Evolutionary conservation across 2,329 filamentous ascomycete species (phyloP).

Genomic region (Trichoderma sp.): DNA sequence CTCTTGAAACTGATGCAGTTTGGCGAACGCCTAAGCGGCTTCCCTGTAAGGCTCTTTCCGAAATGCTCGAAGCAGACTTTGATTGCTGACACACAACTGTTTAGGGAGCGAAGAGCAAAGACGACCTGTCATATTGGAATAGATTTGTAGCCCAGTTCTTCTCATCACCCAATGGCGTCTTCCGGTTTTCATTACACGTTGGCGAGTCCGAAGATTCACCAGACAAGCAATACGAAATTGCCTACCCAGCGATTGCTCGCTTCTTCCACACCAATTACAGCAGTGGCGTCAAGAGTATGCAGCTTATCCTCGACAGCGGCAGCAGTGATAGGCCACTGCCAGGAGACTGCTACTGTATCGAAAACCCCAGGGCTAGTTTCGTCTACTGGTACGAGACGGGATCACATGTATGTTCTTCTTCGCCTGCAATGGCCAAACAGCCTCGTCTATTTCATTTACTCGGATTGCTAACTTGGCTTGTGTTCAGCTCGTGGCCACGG

Average conservation of each 20-base stretch:
- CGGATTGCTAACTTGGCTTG: slow-evolving; percentile 31
- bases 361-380: slow-evolving; percentile 74
- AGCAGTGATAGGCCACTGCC: slow-evolving; percentile 57
- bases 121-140: slow-evolving; percentile 77
- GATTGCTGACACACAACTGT: slow-evolving; percentile 6
- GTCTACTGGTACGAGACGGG: slow-evolving; percentile 88
- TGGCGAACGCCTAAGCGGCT: slow-evolving; percentile 62
- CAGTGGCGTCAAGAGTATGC: slow-evolving; percentile 81
- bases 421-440: background rate
- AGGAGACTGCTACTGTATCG: slow-evolving; percentile 70
- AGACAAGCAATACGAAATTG: slow-evolving; percentile 85
- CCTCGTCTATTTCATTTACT: background rate
- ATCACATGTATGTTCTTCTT: slow-evolving; percentile 65
- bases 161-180: slow-evolving; percentile 66
- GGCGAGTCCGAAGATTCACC: slow-evolving; percentile 57
- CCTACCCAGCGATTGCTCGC: slow-evolving; percentile 76
- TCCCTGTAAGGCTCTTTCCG: slow-evolving; percentile 45
- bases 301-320: slow-evolving; percentile 76
- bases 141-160: slow-evolving; percentile 81
- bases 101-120: slow-evolving; percentile 59
- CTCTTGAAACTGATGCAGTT: slow-evolving; percentile 63
- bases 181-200: slow-evolving; percentile 69
- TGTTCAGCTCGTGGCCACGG: slow-evolving; percentile 70
- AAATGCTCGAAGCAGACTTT: slow-evolving; percentile 22
- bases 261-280: slow-evolving; percentile 91